These are phyloP conservation scores for Barnettozyma hawaiiensis DNA, from an alignment of 1,139 yeast species.

Conservation along the genomic window DNA sequence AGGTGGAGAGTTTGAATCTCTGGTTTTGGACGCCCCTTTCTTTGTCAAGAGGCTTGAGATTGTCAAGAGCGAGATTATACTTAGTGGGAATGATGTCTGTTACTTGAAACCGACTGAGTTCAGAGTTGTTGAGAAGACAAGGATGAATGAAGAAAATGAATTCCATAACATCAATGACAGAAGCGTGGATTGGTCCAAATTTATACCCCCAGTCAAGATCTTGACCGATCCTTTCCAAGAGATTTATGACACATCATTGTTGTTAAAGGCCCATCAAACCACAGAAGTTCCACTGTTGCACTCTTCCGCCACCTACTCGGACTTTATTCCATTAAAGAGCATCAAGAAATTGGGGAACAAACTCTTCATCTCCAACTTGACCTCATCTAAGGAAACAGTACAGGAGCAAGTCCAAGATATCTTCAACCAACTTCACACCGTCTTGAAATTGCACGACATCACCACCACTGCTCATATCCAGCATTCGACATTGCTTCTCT, in stretches of 20 bases:
- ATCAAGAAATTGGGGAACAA: slow-evolving; percentile 28
- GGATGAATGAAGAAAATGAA: slow-evolving; percentile 26
- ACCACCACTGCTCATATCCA: slow-evolving; percentile 40
- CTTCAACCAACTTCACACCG: slow-evolving; percentile 37
- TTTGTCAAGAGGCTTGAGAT: slow-evolving; percentile 55
- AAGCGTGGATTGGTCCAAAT: slow-evolving; percentile 26
- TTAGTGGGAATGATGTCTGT: slow-evolving; percentile 57
- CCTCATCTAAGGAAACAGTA: slow-evolving; percentile 30
- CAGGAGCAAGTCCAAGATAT: slow-evolving; percentile 45
- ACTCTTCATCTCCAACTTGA: slow-evolving; percentile 48
- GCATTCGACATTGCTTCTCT: slow-evolving; percentile 53
- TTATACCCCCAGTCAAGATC: slow-evolving; percentile 29
- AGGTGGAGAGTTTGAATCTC: slow-evolving; percentile 95
- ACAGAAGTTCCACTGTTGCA: not conserved
- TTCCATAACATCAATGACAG: slow-evolving; percentile 17
- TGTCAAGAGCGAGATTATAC: slow-evolving; percentile 34
- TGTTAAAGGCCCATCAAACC: not conserved
- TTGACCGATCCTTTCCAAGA: slow-evolving; percentile 45
- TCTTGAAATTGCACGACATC: slow-evolving; percentile 29
- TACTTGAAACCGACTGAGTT: slow-evolving; percentile 44
- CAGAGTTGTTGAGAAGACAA: slow-evolving; percentile 34
- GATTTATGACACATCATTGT: slow-evolving; percentile 27
- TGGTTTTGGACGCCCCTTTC: slow-evolving; percentile 85
- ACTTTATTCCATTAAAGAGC: slow-evolving; percentile 14
- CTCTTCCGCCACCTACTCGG: not conserved